phyloP scores from a whole-genome alignment of 345 rosid genomes.

The Melaleuca quinquenervia region DNA sequence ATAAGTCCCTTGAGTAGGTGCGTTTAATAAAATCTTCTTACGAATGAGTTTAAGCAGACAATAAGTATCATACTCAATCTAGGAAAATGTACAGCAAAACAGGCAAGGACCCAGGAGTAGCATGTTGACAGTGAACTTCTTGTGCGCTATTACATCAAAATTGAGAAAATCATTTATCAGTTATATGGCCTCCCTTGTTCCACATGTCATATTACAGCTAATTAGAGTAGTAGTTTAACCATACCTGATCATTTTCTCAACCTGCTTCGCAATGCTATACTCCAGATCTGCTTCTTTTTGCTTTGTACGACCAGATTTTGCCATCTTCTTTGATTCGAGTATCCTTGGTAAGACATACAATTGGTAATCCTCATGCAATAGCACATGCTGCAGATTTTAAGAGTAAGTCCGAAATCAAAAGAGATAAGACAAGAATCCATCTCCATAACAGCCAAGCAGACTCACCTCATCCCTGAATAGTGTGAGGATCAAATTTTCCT shows the following conservation, averaged over 20 bases:
- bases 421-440: not conserved
- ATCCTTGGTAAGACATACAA: slow-evolving; percentile 92
- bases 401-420: slow-evolving; percentile 9
- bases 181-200: not conserved
- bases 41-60: not conserved
- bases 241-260: slow-evolving; percentile 96
- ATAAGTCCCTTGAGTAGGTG: not conserved
- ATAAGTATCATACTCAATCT: not conserved
- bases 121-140: not conserved
- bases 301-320: slow-evolving; percentile 90
- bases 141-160: not conserved
- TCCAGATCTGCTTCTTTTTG: slow-evolving; percentile 94
- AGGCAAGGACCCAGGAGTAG: not conserved
- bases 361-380: slow-evolving; percentile 94
- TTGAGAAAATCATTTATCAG: not conserved
- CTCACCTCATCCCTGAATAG: slow-evolving; percentile 95
- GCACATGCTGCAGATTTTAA: slow-evolving; percentile 52
- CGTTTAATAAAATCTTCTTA: not conserved
- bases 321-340: slow-evolving; percentile 95
- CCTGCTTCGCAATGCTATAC: slow-evolving; percentile 98
- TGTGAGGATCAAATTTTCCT: slow-evolving; percentile 82
- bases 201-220: not conserved
- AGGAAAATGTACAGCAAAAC: not conserved
- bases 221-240: not conserved
- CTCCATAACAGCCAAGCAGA: not conserved